These are phyloP conservation scores for Pseudopithomyces chartarum DNA, from an alignment of 2,329 filamentous ascomycete genomes.

Conservation along the genomic window DNA sequence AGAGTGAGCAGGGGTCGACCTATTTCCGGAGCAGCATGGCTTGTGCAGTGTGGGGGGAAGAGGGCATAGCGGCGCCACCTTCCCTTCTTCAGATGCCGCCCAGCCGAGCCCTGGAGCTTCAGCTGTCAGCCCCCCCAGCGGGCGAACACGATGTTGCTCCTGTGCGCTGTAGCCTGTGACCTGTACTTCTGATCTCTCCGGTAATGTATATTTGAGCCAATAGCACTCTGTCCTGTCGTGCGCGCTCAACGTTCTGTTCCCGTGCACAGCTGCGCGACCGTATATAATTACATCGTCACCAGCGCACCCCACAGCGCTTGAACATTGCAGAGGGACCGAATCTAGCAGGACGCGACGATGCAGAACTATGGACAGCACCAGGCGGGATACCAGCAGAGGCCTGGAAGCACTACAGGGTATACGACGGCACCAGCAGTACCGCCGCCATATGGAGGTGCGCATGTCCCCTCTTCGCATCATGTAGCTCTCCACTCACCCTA, in stretches of 20 bases:
- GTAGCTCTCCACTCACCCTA: conserved; percentile 2
- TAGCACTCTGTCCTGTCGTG: conserved; percentile 8
- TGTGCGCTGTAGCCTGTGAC: conserved; percentile 16
- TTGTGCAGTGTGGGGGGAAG: not conserved
- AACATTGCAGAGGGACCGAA: not conserved
- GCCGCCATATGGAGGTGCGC: conserved; percentile 37
- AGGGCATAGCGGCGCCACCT: conserved; percentile 26
- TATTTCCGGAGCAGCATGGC: not conserved
- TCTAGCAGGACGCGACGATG: conserved; percentile 22
- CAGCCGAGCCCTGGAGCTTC: conserved; percentile 20
- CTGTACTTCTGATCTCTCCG: conserved; percentile 21
- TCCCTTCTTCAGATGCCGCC: conserved; percentile 16
- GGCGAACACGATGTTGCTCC: conserved; percentile 13
- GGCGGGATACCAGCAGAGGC: conserved; percentile 35
- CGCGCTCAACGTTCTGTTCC: conserved; percentile 15
- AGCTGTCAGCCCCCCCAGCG: conserved; percentile 39
- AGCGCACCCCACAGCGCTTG: conserved; percentile 1
- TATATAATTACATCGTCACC: not conserved
- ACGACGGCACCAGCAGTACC: conserved; percentile 26
- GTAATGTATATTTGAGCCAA: conserved; percentile 15
- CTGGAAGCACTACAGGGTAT: conserved; percentile 38
- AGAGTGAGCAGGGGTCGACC: not conserved
- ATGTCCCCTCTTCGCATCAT: not conserved
- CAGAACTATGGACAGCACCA: conserved; percentile 38
- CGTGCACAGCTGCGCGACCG: not conserved